phyloP scores from a whole-genome alignment of 306 rosid species.

The Malus domestica region ASM211411v1 NC_041803.1:14061501-14062000 shows the following conservation, averaged over 20 bases:
- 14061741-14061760: not conserved
- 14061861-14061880: not conserved
- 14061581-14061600: too few relatives aligned
- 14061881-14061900: not conserved
- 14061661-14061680: not conserved
- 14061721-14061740: not conserved
- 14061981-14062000: conserved; percentile 37
- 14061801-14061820: conserved; percentile 55
- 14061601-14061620: too few relatives aligned
- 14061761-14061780: conserved; percentile 17
- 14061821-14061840: conserved; percentile 24
- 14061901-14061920: conserved; percentile 2
- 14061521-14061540: too few relatives aligned
- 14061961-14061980: conserved; percentile 76
- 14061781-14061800: not conserved
- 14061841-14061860: not conserved
- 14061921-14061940: conserved; percentile 25
- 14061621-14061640: too few relatives aligned
- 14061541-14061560: too few relatives aligned
- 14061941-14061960: conserved; percentile 36
- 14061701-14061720: not conserved
- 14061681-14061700: not conserved
- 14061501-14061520: too few relatives aligned
- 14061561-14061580: too few relatives aligned
- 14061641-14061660: not conserved